These are phyloP conservation scores for Uncinocarpus reesii DNA, from an alignment of 2,329 filamentous ascomycete species.

Conservation along the genomic window DNA sequence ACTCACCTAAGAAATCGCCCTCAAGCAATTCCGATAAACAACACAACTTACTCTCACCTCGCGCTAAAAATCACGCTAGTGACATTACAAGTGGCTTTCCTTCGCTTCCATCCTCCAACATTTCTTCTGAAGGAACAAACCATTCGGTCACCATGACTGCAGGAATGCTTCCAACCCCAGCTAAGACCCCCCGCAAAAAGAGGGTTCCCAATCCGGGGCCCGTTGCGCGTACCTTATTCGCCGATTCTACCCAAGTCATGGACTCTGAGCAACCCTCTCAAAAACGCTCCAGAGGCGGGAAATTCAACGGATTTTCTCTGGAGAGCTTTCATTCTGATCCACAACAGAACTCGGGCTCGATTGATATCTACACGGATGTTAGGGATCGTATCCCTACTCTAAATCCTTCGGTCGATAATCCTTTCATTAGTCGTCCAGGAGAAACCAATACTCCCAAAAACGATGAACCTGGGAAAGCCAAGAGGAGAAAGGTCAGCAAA, in stretches of 20 bases:
- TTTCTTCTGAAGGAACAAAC: conserved; percentile 19
- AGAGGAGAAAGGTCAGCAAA: conserved; percentile 30
- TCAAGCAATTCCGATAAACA: neutral
- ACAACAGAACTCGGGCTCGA: conserved; percentile 30
- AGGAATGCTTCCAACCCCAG: conserved; percentile 50
- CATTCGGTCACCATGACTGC: conserved; percentile 25
- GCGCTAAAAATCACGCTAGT: conserved; percentile 14
- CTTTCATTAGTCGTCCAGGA: conserved; percentile 40
- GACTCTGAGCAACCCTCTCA: conserved; percentile 38
- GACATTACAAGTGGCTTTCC: conserved; percentile 16
- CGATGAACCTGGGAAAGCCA: conserved; percentile 25
- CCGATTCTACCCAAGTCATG: conserved; percentile 35
- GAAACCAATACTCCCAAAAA: conserved; percentile 20
- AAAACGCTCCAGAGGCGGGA: conserved; percentile 38
- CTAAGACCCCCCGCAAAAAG: conserved; percentile 52
- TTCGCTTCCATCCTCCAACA: conserved; percentile 19
- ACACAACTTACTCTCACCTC: conserved; percentile 8
- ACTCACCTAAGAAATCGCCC: conserved; percentile 20
- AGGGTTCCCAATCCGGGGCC: conserved; percentile 35
- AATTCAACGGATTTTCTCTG: conserved; percentile 37
- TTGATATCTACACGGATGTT: conserved; percentile 54
- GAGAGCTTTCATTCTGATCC: conserved; percentile 34
- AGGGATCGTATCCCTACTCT: conserved; percentile 49
- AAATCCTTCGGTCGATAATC: conserved; percentile 45
- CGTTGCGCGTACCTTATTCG: conserved; percentile 47